phyloP scores from a whole-genome alignment of 139 green algal species.

The Picochlorum costavermella region DNA sequence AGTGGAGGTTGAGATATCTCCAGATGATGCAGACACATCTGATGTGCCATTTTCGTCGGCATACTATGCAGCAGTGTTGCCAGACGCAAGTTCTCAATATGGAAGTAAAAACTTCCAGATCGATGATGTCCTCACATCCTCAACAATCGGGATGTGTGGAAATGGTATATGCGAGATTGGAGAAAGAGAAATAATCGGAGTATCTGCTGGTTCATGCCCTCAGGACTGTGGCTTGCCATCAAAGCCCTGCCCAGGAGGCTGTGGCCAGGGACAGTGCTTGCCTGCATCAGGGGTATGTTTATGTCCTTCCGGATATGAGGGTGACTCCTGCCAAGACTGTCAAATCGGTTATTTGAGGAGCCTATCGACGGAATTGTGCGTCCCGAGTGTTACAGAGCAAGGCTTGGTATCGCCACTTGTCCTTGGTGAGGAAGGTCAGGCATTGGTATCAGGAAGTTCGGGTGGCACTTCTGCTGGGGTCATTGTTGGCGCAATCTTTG shows the following conservation, averaged over 20 bases:
- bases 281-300: slow-evolving; percentile 27
- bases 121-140: neutral
- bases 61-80: slow-evolving; percentile 4
- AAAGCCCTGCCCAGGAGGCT: slow-evolving; percentile 25
- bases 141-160: slow-evolving; percentile 34
- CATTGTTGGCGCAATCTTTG: slow-evolving; percentile 22
- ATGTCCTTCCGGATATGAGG: slow-evolving; percentile 31
- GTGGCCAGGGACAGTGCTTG: slow-evolving; percentile 14
- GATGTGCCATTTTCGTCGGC: neutral
- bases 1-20: neutral
- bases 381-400: slow-evolving; percentile 15
- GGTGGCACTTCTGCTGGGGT: slow-evolving; percentile 6
- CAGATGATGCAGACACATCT: neutral
- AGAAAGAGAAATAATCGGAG: slow-evolving; percentile 25
- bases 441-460: neutral
- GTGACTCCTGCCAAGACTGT: slow-evolving; percentile 25
- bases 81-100: neutral
- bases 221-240: slow-evolving; percentile 37
- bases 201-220: slow-evolving; percentile 31
- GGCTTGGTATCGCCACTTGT: neutral
- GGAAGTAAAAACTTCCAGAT: neutral
- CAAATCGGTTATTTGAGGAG: slow-evolving; percentile 19
- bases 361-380: slow-evolving; percentile 4
- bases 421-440: neutral
- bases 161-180: slow-evolving; percentile 45